phyloP scores from a whole-genome alignment of 2,329 filamentous ascomycete genomes.

The Neurospora sp. region DNA sequence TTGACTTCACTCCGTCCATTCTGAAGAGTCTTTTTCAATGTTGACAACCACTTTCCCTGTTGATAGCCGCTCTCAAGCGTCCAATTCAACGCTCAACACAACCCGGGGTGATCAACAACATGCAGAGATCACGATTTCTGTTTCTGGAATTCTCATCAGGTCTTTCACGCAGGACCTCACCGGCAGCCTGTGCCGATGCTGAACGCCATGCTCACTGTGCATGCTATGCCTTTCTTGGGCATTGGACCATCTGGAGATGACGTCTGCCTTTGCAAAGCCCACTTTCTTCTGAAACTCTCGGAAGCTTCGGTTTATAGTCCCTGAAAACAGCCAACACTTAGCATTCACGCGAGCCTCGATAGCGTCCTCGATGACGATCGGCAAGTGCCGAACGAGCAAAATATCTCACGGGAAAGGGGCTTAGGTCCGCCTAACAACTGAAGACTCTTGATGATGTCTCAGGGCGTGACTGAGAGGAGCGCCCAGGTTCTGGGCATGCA shows the following conservation, averaged over 20 bases:
- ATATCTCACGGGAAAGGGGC: not conserved
- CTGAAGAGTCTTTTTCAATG: not conserved
- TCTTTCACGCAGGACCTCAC: not conserved
- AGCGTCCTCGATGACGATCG: not conserved
- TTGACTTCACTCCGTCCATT: not conserved
- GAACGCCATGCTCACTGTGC: not conserved
- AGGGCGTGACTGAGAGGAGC: not conserved
- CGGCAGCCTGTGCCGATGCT: not conserved
- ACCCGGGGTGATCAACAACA: not conserved
- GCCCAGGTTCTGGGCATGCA: not conserved
- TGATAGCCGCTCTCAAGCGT: not conserved
- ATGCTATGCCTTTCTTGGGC: not conserved
- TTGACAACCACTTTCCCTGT: not conserved
- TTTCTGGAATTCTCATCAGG: not conserved
- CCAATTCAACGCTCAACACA: not conserved
- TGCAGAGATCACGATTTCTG: not conserved
- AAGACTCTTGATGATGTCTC: not conserved
- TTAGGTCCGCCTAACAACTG: not conserved
- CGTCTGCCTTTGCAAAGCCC: not conserved
- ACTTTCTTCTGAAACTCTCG: not conserved
- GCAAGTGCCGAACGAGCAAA: not conserved
- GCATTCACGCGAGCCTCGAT: not conserved
- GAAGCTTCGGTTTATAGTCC: not conserved
- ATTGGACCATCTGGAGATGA: not conserved
- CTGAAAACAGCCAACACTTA: not conserved